Evolutionary conservation across 495 filamentous ascomycete species (phyloP), one percentile per base, ranked within the genome.

Genomic region (Bombardia bombarda): DNA sequence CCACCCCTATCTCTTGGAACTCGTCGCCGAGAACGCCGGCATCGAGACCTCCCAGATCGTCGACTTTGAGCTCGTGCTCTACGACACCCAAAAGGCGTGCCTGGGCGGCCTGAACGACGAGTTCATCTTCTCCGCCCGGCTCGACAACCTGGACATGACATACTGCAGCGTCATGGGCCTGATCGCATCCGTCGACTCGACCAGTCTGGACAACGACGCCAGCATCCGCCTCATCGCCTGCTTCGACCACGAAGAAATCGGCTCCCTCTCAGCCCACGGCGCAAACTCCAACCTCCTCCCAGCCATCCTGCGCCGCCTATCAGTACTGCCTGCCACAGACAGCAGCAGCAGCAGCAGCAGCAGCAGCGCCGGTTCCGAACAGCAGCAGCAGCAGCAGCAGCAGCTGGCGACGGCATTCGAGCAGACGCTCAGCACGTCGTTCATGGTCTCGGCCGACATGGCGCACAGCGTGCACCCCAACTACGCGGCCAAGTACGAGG

Each of bases 201-300:
- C 71, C 1, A 65, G 77, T 1, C 72, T 97, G 24, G 78, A 88
- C 23, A 60, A 82, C 14, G 92, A 96, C 51, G 65, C 77, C 3
- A 79, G 75, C 30, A 95, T 97, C 55, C 87, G 92, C 19, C 70
- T 99, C 9, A 83, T 95, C 53, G 79, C 87, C 18, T 80, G 89
- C 52, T 99, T 97, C 60, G 92, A 99, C 60, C 92, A 99, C 68
- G 92, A 99, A 61, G 92, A 99, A 56, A 90, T 97, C 55, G 93
- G 92, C 35, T 93, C 86, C 49, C 75, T 73, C 25, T 90, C 85
- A 7, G 89, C 92, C 5, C 93, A 99, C 52, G 92, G 92, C 51
- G 92, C 92, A 2, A 79, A 90, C 63, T 95, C 88, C 4, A 95
- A 94, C 63, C 70, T 94, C 18, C 79, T 99, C 4, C 93, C 92